Evolutionary conservation across 768 basidiomycete species (phyloP).

Genomic region (Lentinula boryana): DNA sequence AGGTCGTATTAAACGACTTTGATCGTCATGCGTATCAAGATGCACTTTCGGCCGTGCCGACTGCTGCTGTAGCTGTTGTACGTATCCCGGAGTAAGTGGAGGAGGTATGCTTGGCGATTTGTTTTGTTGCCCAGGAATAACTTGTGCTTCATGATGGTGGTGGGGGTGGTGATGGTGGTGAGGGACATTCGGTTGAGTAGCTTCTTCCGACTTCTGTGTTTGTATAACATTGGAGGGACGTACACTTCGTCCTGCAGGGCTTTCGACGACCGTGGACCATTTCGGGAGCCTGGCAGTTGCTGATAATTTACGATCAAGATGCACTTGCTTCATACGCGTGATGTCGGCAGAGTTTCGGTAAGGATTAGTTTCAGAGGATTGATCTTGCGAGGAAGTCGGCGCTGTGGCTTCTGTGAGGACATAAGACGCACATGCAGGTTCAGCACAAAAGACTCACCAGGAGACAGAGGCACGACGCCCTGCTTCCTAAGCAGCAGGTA

Average conservation of each 20-base stretch:
- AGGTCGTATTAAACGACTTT: conserved; percentile 54
- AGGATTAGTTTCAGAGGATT: conserved; percentile 49
- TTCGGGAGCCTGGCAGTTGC: conserved; percentile 89
- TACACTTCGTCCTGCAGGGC: conserved; percentile 83
- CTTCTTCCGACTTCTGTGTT: conserved; percentile 41
- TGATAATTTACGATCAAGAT: conserved; percentile 92
- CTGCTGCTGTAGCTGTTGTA: conserved; percentile 20
- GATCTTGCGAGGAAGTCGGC: conserved; percentile 24
- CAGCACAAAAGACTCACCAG: conserved; percentile 40
- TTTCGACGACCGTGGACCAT: conserved; percentile 93
- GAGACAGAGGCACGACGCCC: conserved; percentile 81
- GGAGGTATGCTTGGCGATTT: conserved; percentile 23
- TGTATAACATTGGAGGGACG: conserved; percentile 59
- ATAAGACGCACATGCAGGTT: conserved; percentile 8
- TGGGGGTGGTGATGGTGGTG: conserved; percentile 12
- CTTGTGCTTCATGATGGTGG: conserved; percentile 21
- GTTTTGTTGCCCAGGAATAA: conserved; percentile 20
- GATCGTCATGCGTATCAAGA: conserved; percentile 23
- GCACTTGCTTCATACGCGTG: conserved; percentile 91
- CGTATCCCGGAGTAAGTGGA: conserved; percentile 24
- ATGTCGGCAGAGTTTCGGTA: conserved; percentile 88
- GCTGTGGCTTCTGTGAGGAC: conserved; percentile 14
- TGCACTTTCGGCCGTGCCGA: conserved; percentile 19
- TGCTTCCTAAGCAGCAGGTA: conserved; percentile 84
- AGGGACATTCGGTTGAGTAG: conserved; percentile 27